These are phyloP conservation scores for Pseudoscleropodium purum DNA, from an alignment of 225 moss, liverwort and hornwort species.

Conservation along the genomic window DNA sequence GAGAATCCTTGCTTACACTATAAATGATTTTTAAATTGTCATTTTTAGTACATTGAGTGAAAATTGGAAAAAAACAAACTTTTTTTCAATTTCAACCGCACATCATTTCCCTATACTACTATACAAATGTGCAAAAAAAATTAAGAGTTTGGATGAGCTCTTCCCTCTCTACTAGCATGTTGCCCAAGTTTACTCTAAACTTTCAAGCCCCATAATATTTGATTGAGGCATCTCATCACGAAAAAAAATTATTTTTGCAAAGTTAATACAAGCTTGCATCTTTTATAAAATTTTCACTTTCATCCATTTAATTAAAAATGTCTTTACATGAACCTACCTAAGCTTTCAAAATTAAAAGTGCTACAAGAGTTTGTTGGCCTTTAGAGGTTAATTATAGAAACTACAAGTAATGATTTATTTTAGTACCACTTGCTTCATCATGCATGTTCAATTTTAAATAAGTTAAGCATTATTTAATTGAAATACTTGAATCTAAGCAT, in stretches of 20 bases:
- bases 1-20: too few relatives aligned
- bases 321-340: neutral
- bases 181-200: neutral
- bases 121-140: neutral
- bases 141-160: fast-evolving
- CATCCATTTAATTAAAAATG: neutral
- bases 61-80: too few relatives aligned
- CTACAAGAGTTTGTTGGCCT: neutral
- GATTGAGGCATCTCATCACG: fast-evolving
- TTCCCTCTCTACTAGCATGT: neutral
- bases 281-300: neutral
- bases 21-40: neutral
- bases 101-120: neutral
- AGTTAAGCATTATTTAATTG: neutral
- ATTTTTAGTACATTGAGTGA: neutral
- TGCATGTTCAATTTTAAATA: neutral
- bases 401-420: neutral
- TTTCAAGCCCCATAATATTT: neutral
- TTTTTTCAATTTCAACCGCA: neutral
- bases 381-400: neutral
- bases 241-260: neutral
- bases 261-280: neutral
- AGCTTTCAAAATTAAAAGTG: neutral
- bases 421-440: neutral
- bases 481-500: neutral